Evolutionary conservation across 2,329 filamentous ascomycete species (phyloP).

Genomic region (Zymoseptoria ardabiliae): DNA sequence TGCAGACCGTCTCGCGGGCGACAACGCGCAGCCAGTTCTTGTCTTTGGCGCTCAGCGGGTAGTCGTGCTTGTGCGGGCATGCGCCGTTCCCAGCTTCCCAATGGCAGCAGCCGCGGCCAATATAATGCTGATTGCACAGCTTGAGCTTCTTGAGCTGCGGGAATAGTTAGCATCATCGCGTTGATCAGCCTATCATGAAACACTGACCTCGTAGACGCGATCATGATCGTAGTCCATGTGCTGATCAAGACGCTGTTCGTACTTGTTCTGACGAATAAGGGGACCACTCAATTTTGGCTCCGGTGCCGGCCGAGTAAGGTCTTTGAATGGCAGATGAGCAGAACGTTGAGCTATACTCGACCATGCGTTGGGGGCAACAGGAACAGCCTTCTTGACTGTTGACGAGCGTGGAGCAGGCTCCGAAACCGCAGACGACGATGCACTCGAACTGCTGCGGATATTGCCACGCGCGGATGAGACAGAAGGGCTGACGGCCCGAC

Average conservation of each 20-base stretch:
- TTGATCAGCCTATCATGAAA: not conserved
- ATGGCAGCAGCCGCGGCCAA: constrained; percentile 50
- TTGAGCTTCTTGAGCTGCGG: constrained; percentile 50
- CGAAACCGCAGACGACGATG: constrained; percentile 15
- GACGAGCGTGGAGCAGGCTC: constrained; percentile 6
- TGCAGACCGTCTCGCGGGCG: constrained; percentile 56
- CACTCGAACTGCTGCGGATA: constrained; percentile 14
- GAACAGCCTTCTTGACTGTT: not conserved
- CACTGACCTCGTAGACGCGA: constrained; percentile 43
- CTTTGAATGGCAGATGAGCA: constrained; percentile 16
- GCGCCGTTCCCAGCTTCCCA: constrained; percentile 40
- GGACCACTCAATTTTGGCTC: constrained; percentile 8
- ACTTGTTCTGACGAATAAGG: constrained; percentile 49
- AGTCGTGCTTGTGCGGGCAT: constrained; percentile 51
- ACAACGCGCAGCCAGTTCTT: constrained; percentile 49
- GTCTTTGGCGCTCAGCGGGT: constrained; percentile 48
- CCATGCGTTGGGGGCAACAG: constrained; percentile 9
- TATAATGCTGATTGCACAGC: constrained; percentile 55
- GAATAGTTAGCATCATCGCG: not conserved
- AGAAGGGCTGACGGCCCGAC: constrained; percentile 3
- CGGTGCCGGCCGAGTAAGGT: constrained; percentile 11
- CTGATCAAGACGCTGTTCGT: constrained; percentile 53
- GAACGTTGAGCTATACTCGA: constrained; percentile 14
- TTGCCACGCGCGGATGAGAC: constrained; percentile 1
- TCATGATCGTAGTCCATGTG: constrained; percentile 46